Conservation (phyloP, 225 moss, liverwort and hornwort species). For the Lunularia cruciata region DNA sequence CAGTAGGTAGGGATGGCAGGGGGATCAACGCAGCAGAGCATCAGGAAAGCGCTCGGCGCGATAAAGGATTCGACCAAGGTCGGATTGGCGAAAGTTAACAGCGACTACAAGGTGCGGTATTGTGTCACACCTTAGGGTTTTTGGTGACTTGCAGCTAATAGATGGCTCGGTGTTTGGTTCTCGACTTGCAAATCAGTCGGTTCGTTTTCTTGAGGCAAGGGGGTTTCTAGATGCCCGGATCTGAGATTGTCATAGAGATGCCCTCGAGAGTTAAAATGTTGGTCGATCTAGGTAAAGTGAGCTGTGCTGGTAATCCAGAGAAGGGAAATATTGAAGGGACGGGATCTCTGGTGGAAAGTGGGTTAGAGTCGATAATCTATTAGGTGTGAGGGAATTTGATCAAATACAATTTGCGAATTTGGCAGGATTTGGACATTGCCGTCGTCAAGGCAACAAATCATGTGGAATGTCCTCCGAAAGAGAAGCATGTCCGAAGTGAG, state of each 20-base stretch:
- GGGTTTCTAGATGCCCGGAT: not conserved
- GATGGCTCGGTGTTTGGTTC: not conserved
- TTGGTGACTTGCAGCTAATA: constrained; percentile 5
- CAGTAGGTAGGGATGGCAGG: constrained; percentile 71
- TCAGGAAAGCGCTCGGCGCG: constrained; percentile 97
- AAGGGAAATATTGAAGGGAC: not conserved
- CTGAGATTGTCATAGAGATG: not conserved
- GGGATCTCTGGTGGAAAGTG: not conserved
- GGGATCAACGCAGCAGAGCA: constrained; percentile 73
- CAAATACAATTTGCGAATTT: constrained; percentile 30
- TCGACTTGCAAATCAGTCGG: not conserved
- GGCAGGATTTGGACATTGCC: constrained; percentile 97
- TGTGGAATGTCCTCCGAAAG: constrained; percentile 96
- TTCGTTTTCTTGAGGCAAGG: not conserved
- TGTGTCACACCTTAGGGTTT: constrained; percentile 33
- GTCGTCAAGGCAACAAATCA: constrained; percentile 99
- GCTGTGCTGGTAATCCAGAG: not conserved
- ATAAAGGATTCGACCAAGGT: constrained; percentile 99
- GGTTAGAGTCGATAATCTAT: not conserved
- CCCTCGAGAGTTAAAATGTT: not conserved
- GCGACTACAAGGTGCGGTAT: constrained; percentile 77
- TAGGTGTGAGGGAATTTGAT: not conserved
- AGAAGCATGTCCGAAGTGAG: constrained; percentile 99
- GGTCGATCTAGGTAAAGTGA: constrained; percentile 5
- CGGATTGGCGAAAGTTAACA: constrained; percentile 95